Conservation (phyloP, 176 grass and related monocot genomes). For the Musa schizocarpa region DNA sequence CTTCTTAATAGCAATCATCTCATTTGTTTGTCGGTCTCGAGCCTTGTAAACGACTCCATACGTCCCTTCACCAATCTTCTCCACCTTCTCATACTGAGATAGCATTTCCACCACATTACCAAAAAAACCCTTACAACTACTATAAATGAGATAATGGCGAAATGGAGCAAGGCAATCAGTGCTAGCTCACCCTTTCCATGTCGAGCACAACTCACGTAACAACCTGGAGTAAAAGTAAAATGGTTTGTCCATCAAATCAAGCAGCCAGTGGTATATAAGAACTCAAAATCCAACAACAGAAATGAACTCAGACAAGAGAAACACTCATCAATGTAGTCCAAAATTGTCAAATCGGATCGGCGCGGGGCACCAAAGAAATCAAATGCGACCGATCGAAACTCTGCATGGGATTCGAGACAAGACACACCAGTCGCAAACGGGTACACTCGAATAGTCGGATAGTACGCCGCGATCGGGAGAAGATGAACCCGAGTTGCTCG, state of each 20-base stretch:
- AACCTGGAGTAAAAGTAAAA: background rate
- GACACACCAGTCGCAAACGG: too few species aligned
- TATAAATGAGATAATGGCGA: background rate
- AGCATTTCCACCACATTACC: background rate
- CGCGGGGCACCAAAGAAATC: background rate
- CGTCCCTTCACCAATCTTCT: conserved; percentile 10
- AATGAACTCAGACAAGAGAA: background rate
- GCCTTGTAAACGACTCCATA: conserved; percentile 6
- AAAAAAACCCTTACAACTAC: background rate
- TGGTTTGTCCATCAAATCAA: background rate
- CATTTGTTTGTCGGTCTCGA: conserved; percentile 10
- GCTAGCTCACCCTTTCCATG: background rate
- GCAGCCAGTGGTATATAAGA: background rate
- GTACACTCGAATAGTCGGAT: too few species aligned
- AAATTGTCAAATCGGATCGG: background rate
- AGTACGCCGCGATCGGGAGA: too few species aligned
- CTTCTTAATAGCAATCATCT: conserved; percentile 8
- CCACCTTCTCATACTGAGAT: conserved; percentile 7
- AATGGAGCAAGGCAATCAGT: background rate
- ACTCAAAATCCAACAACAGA: background rate
- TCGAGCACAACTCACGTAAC: background rate
- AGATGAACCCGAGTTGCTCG: too few species aligned
- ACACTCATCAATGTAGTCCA: background rate
- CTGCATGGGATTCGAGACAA: too few species aligned
- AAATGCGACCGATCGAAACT: background rate